Conservation (phyloP, 306 rosid genomes). For the Trichosanthes truncata region DNA sequence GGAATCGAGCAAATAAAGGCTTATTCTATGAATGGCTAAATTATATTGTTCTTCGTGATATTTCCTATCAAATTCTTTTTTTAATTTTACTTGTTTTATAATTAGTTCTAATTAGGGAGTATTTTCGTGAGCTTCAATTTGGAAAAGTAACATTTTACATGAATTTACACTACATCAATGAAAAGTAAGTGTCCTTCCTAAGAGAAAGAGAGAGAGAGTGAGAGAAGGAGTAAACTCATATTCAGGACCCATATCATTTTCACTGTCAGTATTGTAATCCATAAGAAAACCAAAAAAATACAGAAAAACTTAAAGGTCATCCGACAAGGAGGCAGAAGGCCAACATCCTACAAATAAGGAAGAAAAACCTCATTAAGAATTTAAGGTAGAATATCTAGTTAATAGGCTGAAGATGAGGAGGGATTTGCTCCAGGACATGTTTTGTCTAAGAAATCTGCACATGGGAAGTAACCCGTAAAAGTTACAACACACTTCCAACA, state of each 20-base stretch:
- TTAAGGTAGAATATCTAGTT: neutral
- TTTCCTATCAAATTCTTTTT: neutral
- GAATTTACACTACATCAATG: neutral
- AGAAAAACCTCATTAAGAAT: neutral
- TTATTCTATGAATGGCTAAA: neutral
- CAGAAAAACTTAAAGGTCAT: neutral
- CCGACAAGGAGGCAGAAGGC: neutral
- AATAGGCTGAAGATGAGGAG: neutral
- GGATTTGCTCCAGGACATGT: neutral
- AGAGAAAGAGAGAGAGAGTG: neutral
- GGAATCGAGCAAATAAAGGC: neutral
- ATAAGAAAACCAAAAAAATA: neutral
- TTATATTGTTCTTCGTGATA: neutral
- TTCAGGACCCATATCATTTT: neutral
- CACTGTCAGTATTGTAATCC: neutral
- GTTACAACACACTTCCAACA: neutral
- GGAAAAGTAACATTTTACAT: neutral
- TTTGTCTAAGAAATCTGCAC: neutral
- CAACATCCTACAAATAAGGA: neutral
- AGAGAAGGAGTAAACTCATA: neutral
- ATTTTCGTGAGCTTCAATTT: neutral
- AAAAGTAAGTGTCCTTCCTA: neutral
- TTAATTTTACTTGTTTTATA: neutral
- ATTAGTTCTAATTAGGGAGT: neutral
- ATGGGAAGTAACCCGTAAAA: neutral